Percentiles rank a stretch among this genome's conserved stretches.
Conservation (phyloP, 495 filamentous ascomycete species). For the Cetradonia linearis region DNA sequence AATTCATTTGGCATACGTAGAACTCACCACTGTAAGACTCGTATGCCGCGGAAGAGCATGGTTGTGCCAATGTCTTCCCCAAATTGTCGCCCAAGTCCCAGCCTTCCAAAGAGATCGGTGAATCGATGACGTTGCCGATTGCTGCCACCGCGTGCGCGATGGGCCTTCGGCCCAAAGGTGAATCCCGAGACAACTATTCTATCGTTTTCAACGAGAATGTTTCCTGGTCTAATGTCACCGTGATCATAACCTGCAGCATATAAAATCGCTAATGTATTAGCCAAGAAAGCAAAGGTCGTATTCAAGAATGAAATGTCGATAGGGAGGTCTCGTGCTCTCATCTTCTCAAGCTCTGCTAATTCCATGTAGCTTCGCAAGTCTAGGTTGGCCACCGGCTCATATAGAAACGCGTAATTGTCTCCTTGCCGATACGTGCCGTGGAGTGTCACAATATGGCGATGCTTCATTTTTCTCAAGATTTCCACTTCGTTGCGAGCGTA, state of each 20-base stretch:
- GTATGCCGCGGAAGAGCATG: not conserved
- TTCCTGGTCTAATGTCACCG: not conserved
- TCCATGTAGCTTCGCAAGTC: not conserved
- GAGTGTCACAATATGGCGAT: slow-evolving; percentile 5
- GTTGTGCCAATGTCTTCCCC: not conserved
- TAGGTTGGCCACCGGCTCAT: not conserved
- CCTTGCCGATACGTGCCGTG: slow-evolving; percentile 5
- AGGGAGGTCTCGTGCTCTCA: not conserved
- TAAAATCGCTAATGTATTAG: not conserved
- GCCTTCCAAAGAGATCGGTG: not conserved
- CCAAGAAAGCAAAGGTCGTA: not conserved
- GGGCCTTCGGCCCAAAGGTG: not conserved
- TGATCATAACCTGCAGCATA: slow-evolving; percentile 3
- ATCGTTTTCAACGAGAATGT: slow-evolving; percentile 1
- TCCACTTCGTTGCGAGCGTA: not conserved
- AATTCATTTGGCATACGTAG: not conserved
- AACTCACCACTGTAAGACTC: not conserved
- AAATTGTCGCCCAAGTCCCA: not conserved
- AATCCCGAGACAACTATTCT: not conserved
- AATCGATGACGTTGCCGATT: not conserved
- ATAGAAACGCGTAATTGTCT: not conserved
- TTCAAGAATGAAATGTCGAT: not conserved
- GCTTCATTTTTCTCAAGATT: not conserved
- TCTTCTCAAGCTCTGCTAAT: not conserved
- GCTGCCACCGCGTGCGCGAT: not conserved